These are phyloP conservation scores for Penicillium sp. DNA, from an alignment of 2,329 filamentous ascomycete species.

Conservation along the genomic window DNA sequence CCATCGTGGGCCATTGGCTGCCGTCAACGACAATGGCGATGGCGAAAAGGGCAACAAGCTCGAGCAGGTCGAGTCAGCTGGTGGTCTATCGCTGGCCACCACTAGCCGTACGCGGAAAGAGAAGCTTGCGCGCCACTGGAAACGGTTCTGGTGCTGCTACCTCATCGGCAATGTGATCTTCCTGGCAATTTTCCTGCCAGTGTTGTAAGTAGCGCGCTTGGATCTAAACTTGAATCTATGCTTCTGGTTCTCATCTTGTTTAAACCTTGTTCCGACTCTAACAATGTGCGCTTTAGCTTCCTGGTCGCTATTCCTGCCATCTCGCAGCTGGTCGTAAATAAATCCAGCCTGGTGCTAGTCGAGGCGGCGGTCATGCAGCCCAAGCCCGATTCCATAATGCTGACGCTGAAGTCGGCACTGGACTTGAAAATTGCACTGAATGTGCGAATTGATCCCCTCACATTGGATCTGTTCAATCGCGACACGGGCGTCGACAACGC, in stretches of 20 bases:
- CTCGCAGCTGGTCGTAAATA: slow-evolving; percentile 40
- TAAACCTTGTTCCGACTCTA: background rate
- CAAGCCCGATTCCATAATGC: slow-evolving; percentile 30
- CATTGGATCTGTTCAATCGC: slow-evolving; percentile 35
- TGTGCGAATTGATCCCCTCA: slow-evolving; percentile 38
- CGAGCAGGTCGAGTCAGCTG: slow-evolving; percentile 28
- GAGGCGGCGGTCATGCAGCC: slow-evolving; percentile 36
- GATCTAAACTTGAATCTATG: too few species aligned
- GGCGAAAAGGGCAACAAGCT: slow-evolving; percentile 21
- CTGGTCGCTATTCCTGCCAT: slow-evolving; percentile 41
- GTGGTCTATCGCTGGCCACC: slow-evolving; percentile 28
- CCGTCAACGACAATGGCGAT: too few species aligned
- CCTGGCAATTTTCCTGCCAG: slow-evolving; percentile 40
- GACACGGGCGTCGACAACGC: slow-evolving; percentile 27
- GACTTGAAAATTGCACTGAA: slow-evolving; percentile 36
- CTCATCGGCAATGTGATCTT: slow-evolving; percentile 35
- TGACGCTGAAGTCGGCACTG: slow-evolving; percentile 38
- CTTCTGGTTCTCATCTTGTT: background rate
- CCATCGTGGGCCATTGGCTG: slow-evolving; percentile 30
- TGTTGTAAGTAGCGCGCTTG: slow-evolving; percentile 36
- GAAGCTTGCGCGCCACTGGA: slow-evolving; percentile 36
- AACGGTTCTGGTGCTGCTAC: slow-evolving; percentile 42
- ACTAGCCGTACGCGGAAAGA: slow-evolving; percentile 23
- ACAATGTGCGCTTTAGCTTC: too few species aligned
- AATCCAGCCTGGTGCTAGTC: slow-evolving; percentile 38